phyloP scores from a whole-genome alignment of 2,329 filamentous ascomycete species.

The Penicillium sp. region DNA sequence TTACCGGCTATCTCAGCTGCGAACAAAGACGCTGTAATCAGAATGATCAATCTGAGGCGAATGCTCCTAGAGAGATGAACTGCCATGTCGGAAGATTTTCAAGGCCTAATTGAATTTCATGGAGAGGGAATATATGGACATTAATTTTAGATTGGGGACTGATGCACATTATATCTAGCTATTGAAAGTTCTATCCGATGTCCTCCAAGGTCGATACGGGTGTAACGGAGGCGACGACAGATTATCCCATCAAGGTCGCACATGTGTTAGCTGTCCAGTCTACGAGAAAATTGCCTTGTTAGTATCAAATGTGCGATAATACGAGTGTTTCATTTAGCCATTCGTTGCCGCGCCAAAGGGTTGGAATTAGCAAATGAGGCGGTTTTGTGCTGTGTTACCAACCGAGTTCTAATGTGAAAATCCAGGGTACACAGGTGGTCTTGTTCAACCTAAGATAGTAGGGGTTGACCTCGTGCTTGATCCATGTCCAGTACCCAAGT shows the following conservation, averaged over 20 bases:
- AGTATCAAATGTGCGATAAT: neutral
- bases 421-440: neutral
- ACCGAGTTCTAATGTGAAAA: neutral
- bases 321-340: neutral
- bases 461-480: too few species aligned
- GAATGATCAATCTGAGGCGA: conserved; percentile 36
- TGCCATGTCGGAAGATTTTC: neutral
- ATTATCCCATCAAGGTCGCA: neutral
- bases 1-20: conserved; percentile 43
- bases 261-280: neutral
- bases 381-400: neutral
- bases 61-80: conserved; percentile 8
- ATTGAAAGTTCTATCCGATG: neutral
- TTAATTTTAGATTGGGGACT: neutral
- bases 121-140: neutral
- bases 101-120: neutral
- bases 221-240: neutral
- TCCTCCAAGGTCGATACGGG: neutral
- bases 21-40: conserved; percentile 46
- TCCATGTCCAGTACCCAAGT: neutral
- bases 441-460: neutral
- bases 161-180: neutral
- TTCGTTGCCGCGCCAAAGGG: neutral
- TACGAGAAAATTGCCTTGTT: neutral
- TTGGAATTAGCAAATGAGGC: neutral